These are phyloP conservation scores for Chlamydomonas incerta DNA, from an alignment of 139 green algal species.

Conservation along the genomic window DNA sequence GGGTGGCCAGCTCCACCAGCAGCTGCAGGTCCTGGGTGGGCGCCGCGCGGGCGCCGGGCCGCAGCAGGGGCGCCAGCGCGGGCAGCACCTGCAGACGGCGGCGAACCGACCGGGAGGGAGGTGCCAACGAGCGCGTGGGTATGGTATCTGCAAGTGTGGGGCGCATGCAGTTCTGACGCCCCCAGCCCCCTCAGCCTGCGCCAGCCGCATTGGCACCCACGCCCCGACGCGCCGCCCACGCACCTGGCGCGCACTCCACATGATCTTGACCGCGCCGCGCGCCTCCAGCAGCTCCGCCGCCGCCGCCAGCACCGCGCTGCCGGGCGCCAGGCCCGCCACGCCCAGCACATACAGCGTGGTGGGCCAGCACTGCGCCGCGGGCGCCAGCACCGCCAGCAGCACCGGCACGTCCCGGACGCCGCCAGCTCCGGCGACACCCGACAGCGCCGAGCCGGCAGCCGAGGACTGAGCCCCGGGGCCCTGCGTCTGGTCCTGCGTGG, in stretches of 20 bases:
- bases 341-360: conserved; percentile 37
- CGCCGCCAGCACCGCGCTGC: background rate
- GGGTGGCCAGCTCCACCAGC: conserved; percentile 10
- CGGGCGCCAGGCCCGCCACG: background rate
- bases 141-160: no score
- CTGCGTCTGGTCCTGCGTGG: no score
- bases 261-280: conserved; percentile 5
- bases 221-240: background rate
- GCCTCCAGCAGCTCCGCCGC: conserved; percentile 5
- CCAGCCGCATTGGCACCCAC: no score
- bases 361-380: conserved; percentile 11
- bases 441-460: no score
- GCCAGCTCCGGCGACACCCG: no score
- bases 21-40: conserved; percentile 14
- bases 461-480: no score
- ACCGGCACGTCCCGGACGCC: background rate
- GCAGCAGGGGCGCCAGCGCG: conserved; percentile 14
- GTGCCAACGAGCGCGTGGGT: no score
- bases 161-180: no score
- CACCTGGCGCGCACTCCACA: conserved; percentile 31
- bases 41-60: background rate
- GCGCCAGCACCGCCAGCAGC: conserved; percentile 32
- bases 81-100: no score
- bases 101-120: no score
- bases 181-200: no score